phyloP scores from a whole-genome alignment of 257 asterid species.

The Solanum pimpinellifolium region DNA sequence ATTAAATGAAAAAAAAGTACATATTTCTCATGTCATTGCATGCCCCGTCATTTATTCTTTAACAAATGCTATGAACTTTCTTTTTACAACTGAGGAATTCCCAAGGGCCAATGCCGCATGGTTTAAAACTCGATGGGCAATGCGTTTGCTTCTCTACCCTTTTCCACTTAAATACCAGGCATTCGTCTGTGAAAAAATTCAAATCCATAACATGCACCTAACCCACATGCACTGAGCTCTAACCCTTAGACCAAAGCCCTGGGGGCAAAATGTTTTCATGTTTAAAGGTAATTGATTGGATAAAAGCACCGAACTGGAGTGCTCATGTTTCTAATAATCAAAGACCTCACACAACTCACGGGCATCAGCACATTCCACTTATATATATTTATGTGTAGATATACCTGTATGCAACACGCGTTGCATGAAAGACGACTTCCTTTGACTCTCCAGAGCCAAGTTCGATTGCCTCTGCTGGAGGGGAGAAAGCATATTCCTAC shows the following conservation, averaged over 20 bases:
- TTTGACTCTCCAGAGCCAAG: conserved; percentile 87
- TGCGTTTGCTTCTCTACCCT: not conserved
- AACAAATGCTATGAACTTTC: not conserved
- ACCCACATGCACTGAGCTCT: not conserved
- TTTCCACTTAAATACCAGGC: not conserved
- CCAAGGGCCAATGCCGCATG: not conserved
- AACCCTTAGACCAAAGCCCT: not conserved
- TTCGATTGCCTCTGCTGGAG: conserved; percentile 82
- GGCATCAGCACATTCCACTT: not conserved
- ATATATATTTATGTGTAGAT: not conserved
- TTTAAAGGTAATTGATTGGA: not conserved
- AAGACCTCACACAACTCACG: not conserved
- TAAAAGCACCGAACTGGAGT: not conserved
- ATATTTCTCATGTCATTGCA: not conserved
- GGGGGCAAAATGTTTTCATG: not conserved
- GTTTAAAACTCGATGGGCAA: not conserved
- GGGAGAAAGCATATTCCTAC: conserved; percentile 93
- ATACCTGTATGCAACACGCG: conserved; percentile 93
- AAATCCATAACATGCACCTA: not conserved
- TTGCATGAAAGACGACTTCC: conserved; percentile 73
- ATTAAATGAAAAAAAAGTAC: not conserved
- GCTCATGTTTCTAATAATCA: not conserved
- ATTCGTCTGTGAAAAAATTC: not conserved
- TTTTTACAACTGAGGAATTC: not conserved
- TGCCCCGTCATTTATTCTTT: not conserved